Percentiles rank a stretch among this genome's conserved stretches.
phyloP scores from a whole-genome alignment of 805 yeast species.

The Yamadazyma ubonensis region DNA sequence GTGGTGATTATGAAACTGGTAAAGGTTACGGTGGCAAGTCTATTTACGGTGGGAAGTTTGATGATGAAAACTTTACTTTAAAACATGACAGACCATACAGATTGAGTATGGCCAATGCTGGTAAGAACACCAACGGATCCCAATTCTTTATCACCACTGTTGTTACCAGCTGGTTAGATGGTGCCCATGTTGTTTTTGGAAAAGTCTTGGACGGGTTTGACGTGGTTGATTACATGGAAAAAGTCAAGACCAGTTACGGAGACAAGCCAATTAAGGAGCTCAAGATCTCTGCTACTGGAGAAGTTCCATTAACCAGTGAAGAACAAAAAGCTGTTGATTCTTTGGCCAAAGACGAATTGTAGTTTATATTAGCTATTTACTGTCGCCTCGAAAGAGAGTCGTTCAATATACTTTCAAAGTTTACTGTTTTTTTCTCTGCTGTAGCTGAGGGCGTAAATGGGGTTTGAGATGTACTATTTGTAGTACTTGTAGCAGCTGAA shows the following conservation, averaged over 20 bases:
- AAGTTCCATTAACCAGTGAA: slow-evolving; percentile 42
- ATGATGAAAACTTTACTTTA: slow-evolving; percentile 72
- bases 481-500: not conserved
- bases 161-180: slow-evolving; percentile 87
- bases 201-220: slow-evolving; percentile 89
- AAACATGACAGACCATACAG: slow-evolving; percentile 77
- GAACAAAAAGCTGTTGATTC: slow-evolving; percentile 18
- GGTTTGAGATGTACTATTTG: slow-evolving; percentile 8
- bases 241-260: slow-evolving; percentile 58
- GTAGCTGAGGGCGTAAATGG: slow-evolving; percentile 10
- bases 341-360: slow-evolving; percentile 16
- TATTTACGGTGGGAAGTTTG: slow-evolving; percentile 67
- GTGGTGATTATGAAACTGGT: slow-evolving; percentile 49
- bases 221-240: slow-evolving; percentile 71
- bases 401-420: slow-evolving; percentile 9
- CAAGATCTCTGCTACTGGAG: slow-evolving; percentile 70
- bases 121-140: slow-evolving; percentile 97
- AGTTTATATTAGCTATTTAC: not conserved
- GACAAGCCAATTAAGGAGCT: slow-evolving; percentile 72
- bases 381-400: slow-evolving; percentile 8
- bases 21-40: slow-evolving; percentile 48
- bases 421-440: slow-evolving; percentile 5
- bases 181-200: slow-evolving; percentile 95
- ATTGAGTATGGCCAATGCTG: slow-evolving; percentile 97
- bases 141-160: slow-evolving; percentile 97